phyloP scores from a whole-genome alignment of 2,329 filamentous ascomycete genomes.

The Microdochium nivale region DNA sequence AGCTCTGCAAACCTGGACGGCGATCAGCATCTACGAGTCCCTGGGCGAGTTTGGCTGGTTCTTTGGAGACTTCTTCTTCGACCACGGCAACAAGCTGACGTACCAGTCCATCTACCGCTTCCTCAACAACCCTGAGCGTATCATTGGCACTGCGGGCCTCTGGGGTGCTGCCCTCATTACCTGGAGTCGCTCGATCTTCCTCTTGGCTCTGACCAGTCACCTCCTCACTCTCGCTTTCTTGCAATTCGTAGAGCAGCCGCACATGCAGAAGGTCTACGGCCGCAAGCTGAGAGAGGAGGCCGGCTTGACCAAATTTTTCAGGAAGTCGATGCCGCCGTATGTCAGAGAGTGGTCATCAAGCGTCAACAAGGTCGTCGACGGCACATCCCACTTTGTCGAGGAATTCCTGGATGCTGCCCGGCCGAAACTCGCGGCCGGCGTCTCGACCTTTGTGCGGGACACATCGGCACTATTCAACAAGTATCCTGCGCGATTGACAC shows the following conservation, averaged over 20 bases:
- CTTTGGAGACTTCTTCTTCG: conserved; percentile 97
- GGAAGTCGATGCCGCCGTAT: conserved; percentile 74
- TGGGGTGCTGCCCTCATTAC: conserved; percentile 95
- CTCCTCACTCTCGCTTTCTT: conserved; percentile 81
- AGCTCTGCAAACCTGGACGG: conserved; percentile 85
- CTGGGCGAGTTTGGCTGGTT: conserved; percentile 99
- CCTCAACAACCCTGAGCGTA: conserved; percentile 92
- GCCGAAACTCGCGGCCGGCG: conserved; percentile 77
- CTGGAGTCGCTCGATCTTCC: conserved; percentile 77
- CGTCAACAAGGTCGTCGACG: conserved; percentile 79
- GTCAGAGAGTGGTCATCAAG: conserved; percentile 78
- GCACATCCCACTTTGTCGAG: conserved; percentile 82
- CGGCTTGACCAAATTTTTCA: conserved; percentile 84
- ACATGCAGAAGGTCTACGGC: conserved; percentile 98
- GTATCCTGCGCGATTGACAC: conserved; percentile 77
- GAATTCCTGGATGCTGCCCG: conserved; percentile 80
- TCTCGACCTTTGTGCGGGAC: conserved; percentile 81
- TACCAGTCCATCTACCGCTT: conserved; percentile 98
- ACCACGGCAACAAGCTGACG: conserved; percentile 77
- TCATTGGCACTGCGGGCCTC: conserved; percentile 87
- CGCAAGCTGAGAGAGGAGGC: conserved; percentile 75
- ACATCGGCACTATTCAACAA: conserved; percentile 82
- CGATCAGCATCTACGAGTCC: conserved; percentile 86
- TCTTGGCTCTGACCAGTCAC: conserved; percentile 79
- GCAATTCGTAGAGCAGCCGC: conserved; percentile 86